Evolutionary conservation across 345 rosid species (phyloP).

Genomic region (Turnera subulata): DNA sequence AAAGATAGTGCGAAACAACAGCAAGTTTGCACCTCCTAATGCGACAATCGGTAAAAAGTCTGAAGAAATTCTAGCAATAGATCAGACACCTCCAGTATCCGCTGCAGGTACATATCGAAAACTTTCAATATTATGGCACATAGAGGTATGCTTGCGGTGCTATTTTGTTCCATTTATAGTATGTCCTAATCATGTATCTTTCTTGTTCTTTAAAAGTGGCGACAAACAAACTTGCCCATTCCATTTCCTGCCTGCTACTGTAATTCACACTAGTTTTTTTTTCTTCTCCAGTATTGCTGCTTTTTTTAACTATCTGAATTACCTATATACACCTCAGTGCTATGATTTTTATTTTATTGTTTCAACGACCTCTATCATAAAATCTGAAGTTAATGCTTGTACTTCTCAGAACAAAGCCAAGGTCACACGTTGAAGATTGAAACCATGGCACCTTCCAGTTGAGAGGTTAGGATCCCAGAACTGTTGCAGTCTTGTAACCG

Average conservation of each 20-base stretch:
- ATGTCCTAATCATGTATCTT: too few relatives aligned
- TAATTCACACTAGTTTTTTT: background rate
- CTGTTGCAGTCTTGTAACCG: too few relatives aligned
- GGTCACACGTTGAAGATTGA: conserved; percentile 28
- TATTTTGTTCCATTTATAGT: too few relatives aligned
- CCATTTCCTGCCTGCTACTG: too few relatives aligned
- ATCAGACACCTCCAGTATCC: conserved; percentile 29
- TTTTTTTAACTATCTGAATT: background rate
- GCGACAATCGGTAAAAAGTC: conserved; percentile 27
- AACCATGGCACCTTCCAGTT: conserved; percentile 14
- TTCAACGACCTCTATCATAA: background rate
- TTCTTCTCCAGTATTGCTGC: background rate
- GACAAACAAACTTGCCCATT: too few relatives aligned
- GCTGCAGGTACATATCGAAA: conserved; percentile 35
- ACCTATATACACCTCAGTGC: too few relatives aligned
- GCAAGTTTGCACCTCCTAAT: conserved; percentile 25
- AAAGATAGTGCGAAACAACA: conserved; percentile 49
- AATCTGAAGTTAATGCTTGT: conserved; percentile 5
- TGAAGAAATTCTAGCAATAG: conserved; percentile 32
- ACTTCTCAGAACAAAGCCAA: conserved; percentile 36
- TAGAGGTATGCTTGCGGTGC: too few relatives aligned
- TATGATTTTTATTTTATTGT: background rate
- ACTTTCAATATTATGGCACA: too few relatives aligned
- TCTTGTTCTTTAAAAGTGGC: too few relatives aligned
- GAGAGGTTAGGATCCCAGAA: background rate